phyloP scores from a whole-genome alignment of 2,329 filamentous ascomycete genomes.

The Colletotrichum sp. region DNA sequence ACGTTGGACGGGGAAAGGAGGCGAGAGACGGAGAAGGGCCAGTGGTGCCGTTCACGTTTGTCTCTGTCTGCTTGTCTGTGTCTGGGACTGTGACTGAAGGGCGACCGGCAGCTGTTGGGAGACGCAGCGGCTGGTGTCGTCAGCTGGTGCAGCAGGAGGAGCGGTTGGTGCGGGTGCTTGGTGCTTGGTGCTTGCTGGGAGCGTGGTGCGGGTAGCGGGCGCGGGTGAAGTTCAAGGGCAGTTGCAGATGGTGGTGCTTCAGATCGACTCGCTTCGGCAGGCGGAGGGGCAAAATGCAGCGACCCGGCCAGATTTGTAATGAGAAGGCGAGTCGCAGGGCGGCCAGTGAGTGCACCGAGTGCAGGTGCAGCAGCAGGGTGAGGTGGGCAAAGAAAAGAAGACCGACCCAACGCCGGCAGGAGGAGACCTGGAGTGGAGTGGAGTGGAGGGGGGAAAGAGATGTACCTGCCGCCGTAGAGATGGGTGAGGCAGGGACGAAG shows the following conservation, averaged over 20 bases:
- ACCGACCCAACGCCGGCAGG: not conserved
- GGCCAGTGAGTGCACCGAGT: not conserved
- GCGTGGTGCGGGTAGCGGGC: not conserved
- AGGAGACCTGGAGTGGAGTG: not conserved
- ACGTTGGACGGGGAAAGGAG: not conserved
- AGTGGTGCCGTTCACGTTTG: not conserved
- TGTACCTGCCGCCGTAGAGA: not conserved
- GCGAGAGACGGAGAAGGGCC: not conserved
- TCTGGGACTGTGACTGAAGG: not conserved
- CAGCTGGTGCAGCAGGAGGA: not conserved
- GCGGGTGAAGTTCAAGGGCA: not conserved
- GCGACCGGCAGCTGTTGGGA: not conserved
- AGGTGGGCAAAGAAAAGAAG: not conserved
- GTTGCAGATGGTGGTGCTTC: not conserved
- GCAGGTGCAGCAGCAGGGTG: not conserved
- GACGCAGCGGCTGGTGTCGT: not conserved
- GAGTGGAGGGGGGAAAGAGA: not conserved
- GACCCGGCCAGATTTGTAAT: constrained; percentile 16
- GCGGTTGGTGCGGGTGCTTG: not conserved
- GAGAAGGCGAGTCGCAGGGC: not conserved
- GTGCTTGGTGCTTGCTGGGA: not conserved
- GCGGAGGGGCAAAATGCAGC: constrained; percentile 16
- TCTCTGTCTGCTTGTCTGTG: not conserved
- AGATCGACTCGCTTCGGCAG: not conserved
- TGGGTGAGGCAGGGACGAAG: not conserved